Percentiles rank a stretch among this genome's conserved stretches.
Evolutionary conservation across 306 rosid genomes (phyloP).

Genomic region (Cicer chorassanicum): DNA sequence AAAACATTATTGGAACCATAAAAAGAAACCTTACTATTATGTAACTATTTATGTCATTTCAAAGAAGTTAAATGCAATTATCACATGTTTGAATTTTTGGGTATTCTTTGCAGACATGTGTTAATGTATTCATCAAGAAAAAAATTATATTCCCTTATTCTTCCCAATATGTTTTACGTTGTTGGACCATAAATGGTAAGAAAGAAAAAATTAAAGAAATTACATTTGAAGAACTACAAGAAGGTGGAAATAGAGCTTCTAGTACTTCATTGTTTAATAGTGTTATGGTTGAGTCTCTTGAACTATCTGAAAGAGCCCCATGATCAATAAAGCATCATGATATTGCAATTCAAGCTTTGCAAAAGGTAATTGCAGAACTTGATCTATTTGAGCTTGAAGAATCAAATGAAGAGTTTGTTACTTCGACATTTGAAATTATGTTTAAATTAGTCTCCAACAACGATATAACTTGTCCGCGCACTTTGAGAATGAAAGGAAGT

Average conservation of each 20-base stretch:
- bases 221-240: background rate
- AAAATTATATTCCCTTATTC: background rate
- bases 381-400: no score
- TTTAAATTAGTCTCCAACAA: no score
- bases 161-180: background rate
- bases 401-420: no score
- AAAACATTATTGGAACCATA: no score
- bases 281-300: no score
- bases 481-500: no score
- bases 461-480: no score
- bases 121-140: background rate
- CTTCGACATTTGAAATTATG: no score
- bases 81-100: conserved; percentile 1
- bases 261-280: background rate
- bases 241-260: background rate
- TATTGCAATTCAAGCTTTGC: no score
- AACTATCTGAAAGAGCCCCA: no score
- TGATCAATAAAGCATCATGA: no score
- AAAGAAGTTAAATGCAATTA: background rate
- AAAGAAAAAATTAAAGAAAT: background rate
- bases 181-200: background rate
- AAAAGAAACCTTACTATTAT: background rate
- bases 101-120: background rate
- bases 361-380: no score
- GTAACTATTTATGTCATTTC: background rate